These are phyloP conservation scores for Magnolia officinalis DNA, from an alignment of 164 flowering plant species.

Conservation along the genomic window DNA sequence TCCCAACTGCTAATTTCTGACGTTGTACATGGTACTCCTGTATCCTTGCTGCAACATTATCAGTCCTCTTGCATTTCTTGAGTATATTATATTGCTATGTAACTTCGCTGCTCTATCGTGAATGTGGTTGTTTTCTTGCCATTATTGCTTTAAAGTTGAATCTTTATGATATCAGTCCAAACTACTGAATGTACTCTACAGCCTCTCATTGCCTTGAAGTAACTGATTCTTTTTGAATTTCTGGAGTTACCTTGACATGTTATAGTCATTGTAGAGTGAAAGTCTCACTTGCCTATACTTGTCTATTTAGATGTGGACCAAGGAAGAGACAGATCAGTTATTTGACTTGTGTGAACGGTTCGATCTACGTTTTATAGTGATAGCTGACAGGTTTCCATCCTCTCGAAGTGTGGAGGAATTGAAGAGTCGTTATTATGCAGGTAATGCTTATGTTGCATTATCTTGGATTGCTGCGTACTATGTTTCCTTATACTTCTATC, in stretches of 20 bases:
- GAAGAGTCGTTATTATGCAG: conserved; percentile 93
- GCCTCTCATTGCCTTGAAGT: background rate
- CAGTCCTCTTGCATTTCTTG: background rate
- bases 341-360: conserved; percentile 84
- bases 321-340: conserved; percentile 90
- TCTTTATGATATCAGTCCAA: background rate
- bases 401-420: conserved; percentile 78
- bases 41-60: background rate
- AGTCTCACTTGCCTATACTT: background rate
- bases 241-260: background rate
- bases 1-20: too few species aligned
- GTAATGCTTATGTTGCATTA: conserved; percentile 29
- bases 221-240: background rate
- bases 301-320: conserved; percentile 67
- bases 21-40: background rate
- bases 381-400: conserved; percentile 91
- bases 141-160: background rate
- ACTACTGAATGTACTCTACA: too few species aligned
- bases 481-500: background rate
- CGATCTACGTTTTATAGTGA: conserved; percentile 87
- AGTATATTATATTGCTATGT: background rate
- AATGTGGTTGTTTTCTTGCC: background rate
- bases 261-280: background rate
- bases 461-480: background rate
- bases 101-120: background rate